These are phyloP conservation scores for Persicaria tinctoria DNA, from an alignment of 148 eudicot species.

Conservation along the genomic window DNA sequence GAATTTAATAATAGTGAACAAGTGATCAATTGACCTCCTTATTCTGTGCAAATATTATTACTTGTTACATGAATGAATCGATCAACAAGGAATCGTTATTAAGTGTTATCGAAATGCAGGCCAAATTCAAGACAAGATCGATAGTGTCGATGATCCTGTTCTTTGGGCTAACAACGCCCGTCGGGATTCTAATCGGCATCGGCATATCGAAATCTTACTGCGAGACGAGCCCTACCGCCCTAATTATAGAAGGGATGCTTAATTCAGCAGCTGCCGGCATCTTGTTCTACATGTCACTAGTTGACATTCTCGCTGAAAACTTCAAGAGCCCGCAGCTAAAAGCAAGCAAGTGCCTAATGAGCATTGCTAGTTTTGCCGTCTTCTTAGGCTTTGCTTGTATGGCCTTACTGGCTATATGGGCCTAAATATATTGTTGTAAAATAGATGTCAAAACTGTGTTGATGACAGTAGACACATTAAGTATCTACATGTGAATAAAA, in stretches of 20 bases:
- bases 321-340: constrained; percentile 19
- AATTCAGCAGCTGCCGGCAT: constrained; percentile 25
- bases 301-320: constrained; percentile 22
- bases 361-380: constrained; percentile 12
- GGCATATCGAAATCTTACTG: constrained; percentile 19
- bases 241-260: constrained; percentile 21
- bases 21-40: too few relatives aligned
- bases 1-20: too few relatives aligned
- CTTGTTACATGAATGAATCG: too few relatives aligned
- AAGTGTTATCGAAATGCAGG: too few relatives aligned
- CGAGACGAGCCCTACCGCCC: constrained; percentile 21
- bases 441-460: too few relatives aligned
- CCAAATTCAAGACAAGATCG: constrained; percentile 14
- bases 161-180: constrained; percentile 23
- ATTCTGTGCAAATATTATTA: too few relatives aligned
- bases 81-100: too few relatives aligned
- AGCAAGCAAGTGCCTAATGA: constrained; percentile 13
- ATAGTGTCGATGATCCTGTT: constrained; percentile 19
- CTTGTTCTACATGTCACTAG: constrained; percentile 24
- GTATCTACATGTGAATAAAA: too few relatives aligned
- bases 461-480: too few relatives aligned
- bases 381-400: constrained; percentile 28
- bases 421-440: too few relatives aligned
- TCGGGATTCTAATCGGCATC: constrained; percentile 21
- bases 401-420: constrained; percentile 44